Conservation (phyloP, 2,329 filamentous ascomycete species). For the Hymenoscyphus occultus region DNA sequence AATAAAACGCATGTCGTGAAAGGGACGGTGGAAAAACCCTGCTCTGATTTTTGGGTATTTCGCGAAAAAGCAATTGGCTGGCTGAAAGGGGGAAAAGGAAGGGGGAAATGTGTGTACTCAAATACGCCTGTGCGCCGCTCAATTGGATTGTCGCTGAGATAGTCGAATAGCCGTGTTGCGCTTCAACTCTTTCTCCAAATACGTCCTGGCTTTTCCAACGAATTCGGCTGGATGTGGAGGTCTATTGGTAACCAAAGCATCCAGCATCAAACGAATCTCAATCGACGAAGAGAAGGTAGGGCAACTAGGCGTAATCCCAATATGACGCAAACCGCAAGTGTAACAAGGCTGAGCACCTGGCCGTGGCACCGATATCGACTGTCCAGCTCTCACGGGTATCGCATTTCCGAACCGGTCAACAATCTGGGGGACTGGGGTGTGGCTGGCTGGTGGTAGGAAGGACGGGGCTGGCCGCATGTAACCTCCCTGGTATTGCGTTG, state of each 20-base stretch:
- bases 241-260: constrained; percentile 1
- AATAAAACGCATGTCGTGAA: neutral
- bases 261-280: constrained; percentile 2
- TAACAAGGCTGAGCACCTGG: neutral
- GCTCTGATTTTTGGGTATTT: neutral
- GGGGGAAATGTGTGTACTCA: neutral
- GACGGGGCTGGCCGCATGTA: neutral
- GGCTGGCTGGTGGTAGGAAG: neutral
- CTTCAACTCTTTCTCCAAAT: neutral
- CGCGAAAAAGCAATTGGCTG: neutral
- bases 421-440: neutral
- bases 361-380: neutral
- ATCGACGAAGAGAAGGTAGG: neutral
- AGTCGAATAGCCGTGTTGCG: neutral
- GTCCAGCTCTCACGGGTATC: neutral
- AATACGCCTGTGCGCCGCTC: neutral
- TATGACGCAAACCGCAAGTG: neutral
- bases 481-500: constrained; percentile 8
- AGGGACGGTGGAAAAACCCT: neutral
- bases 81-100: neutral
- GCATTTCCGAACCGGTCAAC: neutral
- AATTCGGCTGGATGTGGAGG: constrained; percentile 1
- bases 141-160: neutral
- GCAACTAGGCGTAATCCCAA: constrained; percentile 1
- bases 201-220: neutral